Conservation (phyloP, 1,284 basidiomycete species). For the Apiotrichum brassicae region DNA sequence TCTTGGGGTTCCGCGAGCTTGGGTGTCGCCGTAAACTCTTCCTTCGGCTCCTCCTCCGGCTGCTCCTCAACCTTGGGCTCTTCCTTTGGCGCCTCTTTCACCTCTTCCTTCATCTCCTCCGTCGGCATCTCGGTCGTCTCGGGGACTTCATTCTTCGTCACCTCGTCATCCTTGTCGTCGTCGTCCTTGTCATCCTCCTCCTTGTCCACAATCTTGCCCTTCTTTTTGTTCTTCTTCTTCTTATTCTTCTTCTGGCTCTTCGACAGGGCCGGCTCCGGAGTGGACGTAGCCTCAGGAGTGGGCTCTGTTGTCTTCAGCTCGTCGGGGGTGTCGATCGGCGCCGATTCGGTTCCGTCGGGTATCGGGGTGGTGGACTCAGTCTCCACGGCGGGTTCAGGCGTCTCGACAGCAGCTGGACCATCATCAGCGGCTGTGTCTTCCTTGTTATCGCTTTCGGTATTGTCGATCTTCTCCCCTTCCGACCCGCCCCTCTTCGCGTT, state of each 20-base stretch:
- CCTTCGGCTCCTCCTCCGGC: background rate
- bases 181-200: background rate
- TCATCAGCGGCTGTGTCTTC: background rate
- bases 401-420: background rate
- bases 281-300: background rate
- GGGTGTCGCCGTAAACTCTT: too few species aligned
- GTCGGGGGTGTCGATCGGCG: background rate
- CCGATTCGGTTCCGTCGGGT: background rate
- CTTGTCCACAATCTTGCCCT: constrained; percentile 4
- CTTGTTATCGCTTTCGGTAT: too few species aligned
- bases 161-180: background rate
- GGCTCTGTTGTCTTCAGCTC: background rate
- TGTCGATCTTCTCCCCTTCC: background rate
- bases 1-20: too few species aligned
- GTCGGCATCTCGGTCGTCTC: background rate
- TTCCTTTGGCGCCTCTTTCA: background rate
- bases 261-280: background rate
- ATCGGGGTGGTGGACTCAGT: background rate
- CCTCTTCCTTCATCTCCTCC: background rate
- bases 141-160: background rate
- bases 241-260: background rate
- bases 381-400: background rate
- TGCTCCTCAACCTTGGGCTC: background rate
- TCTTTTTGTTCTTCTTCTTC: constrained; percentile 12
- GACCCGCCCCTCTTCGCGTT: background rate